Base-by-base conservation (phyloP, 2,329 filamentous ascomycete genomes). In the Thielaviopsis ethacetica region DNA sequence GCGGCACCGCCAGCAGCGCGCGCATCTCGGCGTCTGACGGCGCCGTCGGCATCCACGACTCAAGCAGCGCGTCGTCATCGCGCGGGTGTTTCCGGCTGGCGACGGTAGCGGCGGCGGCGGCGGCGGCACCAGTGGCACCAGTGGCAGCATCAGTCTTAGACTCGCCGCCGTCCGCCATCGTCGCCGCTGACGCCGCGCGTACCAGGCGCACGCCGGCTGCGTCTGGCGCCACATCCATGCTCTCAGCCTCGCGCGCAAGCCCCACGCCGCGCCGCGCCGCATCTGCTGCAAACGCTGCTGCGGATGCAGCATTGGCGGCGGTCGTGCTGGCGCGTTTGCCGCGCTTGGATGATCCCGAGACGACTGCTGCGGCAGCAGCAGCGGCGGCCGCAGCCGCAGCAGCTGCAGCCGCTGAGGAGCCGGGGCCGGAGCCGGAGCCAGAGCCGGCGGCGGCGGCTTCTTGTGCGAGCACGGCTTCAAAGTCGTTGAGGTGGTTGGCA, bases 401-500 rank as follows among this genome's bases (percentile, higher is more conserved):
- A 17, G 13, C 34, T 6, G 38, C 30, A 22, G 22, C 54, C 50
- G 21, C 34, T 54, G 44, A n/a, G 52, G 17, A 27, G 59, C 38
- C 17, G 59, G 41, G 52, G 53, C 13, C 54, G 52, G 17, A 27
- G 59, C 38, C 17, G 59, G 41, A 54, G 53, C 13, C 54, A n/a
- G n/a, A n/a, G n/a, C n/a, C n/a, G n/a, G n/a, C n/a, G 58, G 49
- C 12, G 63, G n/a, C 21, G 22, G 53, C 24, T 34, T 58, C 59
- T 30, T 73, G 71, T n/a, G 73, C 71, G 61, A 76, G 74, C 65
- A 82, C 73, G 9, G 87, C 87, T 64, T 86, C 78, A 68, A 85
- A 88, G 68, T 93, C 88, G 64, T 88, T 85, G 53, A 91, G 77
- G 68, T 91, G 84, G 71, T 93, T 90, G 62, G 82, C 81, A 69